Conservation (phyloP, 768 basidiomycete species). For the Suillus luteus region DNA sequence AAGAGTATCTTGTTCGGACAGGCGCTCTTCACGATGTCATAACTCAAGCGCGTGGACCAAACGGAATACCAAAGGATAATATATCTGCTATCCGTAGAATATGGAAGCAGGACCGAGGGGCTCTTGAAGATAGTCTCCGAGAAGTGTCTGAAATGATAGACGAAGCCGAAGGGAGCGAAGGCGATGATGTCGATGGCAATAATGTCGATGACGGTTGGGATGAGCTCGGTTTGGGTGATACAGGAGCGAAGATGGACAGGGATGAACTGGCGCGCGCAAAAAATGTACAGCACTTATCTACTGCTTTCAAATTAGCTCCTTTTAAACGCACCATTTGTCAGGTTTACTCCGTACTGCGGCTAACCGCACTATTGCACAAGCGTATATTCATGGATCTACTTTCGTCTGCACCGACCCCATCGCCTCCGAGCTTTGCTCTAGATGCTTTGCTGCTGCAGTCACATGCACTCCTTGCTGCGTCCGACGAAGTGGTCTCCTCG, state of each 20-base stretch:
- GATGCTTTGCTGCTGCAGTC: slow-evolving; percentile 56
- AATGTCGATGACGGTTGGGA: slow-evolving; percentile 59
- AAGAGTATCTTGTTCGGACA: slow-evolving; percentile 57
- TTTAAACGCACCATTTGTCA: slow-evolving; percentile 29
- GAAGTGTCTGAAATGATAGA: slow-evolving; percentile 61
- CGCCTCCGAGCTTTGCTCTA: slow-evolving; percentile 34
- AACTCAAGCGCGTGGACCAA: slow-evolving; percentile 44
- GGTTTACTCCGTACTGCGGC: slow-evolving; percentile 61
- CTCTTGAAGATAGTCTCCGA: slow-evolving; percentile 59
- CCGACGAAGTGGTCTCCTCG: slow-evolving; percentile 69
- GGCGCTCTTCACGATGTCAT: slow-evolving; percentile 66
- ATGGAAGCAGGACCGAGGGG: slow-evolving; percentile 53
- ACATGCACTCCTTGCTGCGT: slow-evolving; percentile 49
- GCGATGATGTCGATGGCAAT: slow-evolving; percentile 28
- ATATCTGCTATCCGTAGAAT: slow-evolving; percentile 53
- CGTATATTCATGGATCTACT: slow-evolving; percentile 57
- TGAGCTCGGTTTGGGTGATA: slow-evolving; percentile 52
- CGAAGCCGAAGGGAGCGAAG: slow-evolving; percentile 33
- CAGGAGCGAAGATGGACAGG: slow-evolving; percentile 44
- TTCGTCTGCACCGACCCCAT: slow-evolving; percentile 29
- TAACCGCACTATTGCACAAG: slow-evolving; percentile 64
- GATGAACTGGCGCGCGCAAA: slow-evolving; percentile 59
- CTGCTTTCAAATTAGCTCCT: not conserved
- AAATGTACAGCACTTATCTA: slow-evolving; percentile 45
- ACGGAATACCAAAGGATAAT: slow-evolving; percentile 59